Conservation (phyloP, 225 moss, liverwort and hornwort genomes). For the Polytrichum commune region DNA sequence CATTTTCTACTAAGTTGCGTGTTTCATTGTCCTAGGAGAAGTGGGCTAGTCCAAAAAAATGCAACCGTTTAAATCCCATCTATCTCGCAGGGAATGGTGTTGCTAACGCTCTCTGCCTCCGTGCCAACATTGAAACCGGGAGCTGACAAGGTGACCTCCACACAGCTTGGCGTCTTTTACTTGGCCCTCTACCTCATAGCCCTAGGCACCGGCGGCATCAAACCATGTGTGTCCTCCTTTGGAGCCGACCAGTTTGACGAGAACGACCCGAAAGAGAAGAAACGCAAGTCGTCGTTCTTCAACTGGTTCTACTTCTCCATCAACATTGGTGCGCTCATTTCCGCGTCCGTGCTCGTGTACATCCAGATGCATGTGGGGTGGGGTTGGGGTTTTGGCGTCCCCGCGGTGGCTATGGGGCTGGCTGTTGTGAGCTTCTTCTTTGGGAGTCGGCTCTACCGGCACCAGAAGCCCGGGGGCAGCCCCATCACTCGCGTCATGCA, state of each 20-base stretch:
- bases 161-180: constrained; percentile 68
- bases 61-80: background rate
- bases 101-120: constrained; percentile 76
- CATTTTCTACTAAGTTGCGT: no score
- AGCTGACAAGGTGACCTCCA: constrained; percentile 13
- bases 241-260: constrained; percentile 98
- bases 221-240: constrained; percentile 94
- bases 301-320: constrained; percentile 98
- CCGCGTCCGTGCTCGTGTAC: constrained; percentile 74
- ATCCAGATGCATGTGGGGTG: constrained; percentile 75
- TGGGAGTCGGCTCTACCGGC: constrained; percentile 64
- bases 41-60: no score
- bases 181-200: constrained; percentile 78
- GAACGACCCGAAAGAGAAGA: constrained; percentile 51
- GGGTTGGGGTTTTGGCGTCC: constrained; percentile 91
- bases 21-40: no score
- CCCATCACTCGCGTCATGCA: constrained; percentile 73
- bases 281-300: constrained; percentile 77
- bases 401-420: constrained; percentile 70
- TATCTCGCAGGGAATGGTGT: constrained; percentile 68
- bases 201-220: constrained; percentile 91
- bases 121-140: constrained; percentile 36
- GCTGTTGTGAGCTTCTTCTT: constrained; percentile 68
- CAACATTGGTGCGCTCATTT: constrained; percentile 75
- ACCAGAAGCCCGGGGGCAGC: constrained; percentile 87